Base-by-base conservation (phyloP, 2,329 filamentous ascomycete genomes). In the Fusarium dimerum region DNA sequence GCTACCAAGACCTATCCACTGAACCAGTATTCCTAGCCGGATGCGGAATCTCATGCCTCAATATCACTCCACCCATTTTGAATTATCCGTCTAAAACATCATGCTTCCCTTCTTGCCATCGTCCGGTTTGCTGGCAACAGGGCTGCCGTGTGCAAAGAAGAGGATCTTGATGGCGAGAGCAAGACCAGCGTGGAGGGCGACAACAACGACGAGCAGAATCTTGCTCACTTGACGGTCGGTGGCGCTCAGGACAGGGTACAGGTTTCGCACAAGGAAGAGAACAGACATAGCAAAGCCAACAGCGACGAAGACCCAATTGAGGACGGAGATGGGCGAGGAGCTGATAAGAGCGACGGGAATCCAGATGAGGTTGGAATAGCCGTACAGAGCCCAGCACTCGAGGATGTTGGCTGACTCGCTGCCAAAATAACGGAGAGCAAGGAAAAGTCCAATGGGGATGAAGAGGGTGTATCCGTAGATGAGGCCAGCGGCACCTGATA, bases 351-450 rank as follows among this genome's bases (percentile, higher is more conserved):
- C 92, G 41, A 99, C 92, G 3, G 89, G 90, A 64, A 99, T 92
- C 94, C 94, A 99, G 68, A 99, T 90, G 66, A 99, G 78, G 76
- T 99, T 99, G 51, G 89, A 85, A 78, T 99, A 99, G 49, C 94
- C 94, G 73, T 97, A 99, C 36, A 99, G 78, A 54, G 92, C 90
- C 86, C 90, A 92, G 78, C 92, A 96, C 77, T 99, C 94, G 61
- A 99, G 83, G 54, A 99, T 77, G 73, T 96, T 96, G 57, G 93
- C 92, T 51, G 86, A 89, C 70, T 96, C 92, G 72, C 90, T 94
- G 51, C 93, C 93, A 73, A 96, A 97, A 87, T 96, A 99, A 66
- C 89, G 90, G 60, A 99, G 79, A 60, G 90, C 88, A 17, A 87
- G 88, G 86, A 93, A 99, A 32, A 99, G 82, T 10, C 80, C 86